phyloP scores from a whole-genome alignment of 306 rosid genomes.

The Hippophae gyantsensis region DNA sequence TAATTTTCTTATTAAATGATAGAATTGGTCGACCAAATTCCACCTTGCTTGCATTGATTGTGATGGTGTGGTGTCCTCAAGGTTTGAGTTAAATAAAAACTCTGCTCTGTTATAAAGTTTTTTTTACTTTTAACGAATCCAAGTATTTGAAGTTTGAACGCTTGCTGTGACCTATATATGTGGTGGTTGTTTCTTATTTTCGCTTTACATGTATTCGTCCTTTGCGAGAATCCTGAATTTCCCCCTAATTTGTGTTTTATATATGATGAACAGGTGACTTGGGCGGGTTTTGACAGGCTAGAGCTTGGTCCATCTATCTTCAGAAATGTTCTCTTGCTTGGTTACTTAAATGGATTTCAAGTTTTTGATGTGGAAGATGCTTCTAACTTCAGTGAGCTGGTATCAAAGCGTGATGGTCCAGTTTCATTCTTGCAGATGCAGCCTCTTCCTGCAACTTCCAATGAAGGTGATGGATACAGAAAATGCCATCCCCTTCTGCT shows the following conservation, averaged over 20 bases:
- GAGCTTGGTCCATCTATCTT: constrained; percentile 45
- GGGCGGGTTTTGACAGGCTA: constrained; percentile 85
- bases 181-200: neutral
- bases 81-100: too few relatives aligned
- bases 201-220: constrained; percentile 2
- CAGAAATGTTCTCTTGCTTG: constrained; percentile 61
- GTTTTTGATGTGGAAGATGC: constrained; percentile 81
- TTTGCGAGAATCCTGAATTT: neutral
- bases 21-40: too few relatives aligned
- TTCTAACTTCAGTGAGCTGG: constrained; percentile 60
- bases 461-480: constrained; percentile 47
- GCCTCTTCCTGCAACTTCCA: constrained; percentile 49
- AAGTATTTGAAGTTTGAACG: neutral
- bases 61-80: too few relatives aligned
- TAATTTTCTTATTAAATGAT: too few relatives aligned
- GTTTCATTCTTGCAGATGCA: constrained; percentile 86
- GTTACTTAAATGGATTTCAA: constrained; percentile 86
- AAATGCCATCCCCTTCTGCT: constrained; percentile 57
- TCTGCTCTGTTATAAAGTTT: too few relatives aligned
- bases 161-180: neutral
- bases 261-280: constrained; percentile 53
- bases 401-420: constrained; percentile 70
- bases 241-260: neutral
- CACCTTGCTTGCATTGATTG: too few relatives aligned
- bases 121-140: too few relatives aligned